phyloP scores from a whole-genome alignment of 345 rosid genomes.

The Iberis pinnata region DNA sequence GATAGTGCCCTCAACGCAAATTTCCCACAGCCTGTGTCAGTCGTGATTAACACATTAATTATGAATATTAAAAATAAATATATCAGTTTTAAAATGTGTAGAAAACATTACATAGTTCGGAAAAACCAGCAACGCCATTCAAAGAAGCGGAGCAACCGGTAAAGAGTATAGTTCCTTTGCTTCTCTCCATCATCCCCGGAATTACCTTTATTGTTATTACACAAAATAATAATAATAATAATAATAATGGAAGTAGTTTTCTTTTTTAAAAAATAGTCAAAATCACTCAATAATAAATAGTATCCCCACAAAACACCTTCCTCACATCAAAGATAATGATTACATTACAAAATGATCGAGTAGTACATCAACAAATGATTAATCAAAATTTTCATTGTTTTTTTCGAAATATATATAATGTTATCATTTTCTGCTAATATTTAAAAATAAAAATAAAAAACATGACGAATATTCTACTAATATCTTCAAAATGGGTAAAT shows the following conservation, averaged over 20 bases:
- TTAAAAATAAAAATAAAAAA: too few species aligned
- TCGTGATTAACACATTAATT: background rate
- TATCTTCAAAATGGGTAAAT: too few species aligned
- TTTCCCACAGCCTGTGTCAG: conserved; percentile 67
- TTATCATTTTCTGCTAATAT: too few species aligned
- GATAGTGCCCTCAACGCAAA: conserved; percentile 80
- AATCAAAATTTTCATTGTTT: background rate
- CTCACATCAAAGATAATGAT: too few species aligned
- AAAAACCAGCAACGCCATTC: conserved; percentile 73
- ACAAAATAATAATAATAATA: background rate
- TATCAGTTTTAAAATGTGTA: background rate
- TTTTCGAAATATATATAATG: too few species aligned
- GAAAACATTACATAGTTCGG: conserved; percentile 59
- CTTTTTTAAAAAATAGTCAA: background rate
- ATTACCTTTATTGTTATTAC: conserved; percentile 43
- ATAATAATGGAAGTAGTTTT: background rate
- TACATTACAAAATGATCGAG: too few species aligned
- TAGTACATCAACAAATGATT: conserved; percentile 3
- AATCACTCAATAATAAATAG: background rate
- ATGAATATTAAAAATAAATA: background rate
- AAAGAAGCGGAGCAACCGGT: conserved; percentile 92
- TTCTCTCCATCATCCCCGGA: conserved; percentile 85
- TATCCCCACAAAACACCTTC: background rate
- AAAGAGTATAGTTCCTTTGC: conserved; percentile 83
- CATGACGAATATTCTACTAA: background rate